These are phyloP conservation scores for Oidiodendron maius DNA, from an alignment of 495 filamentous ascomycete species.

Conservation along the genomic window DNA sequence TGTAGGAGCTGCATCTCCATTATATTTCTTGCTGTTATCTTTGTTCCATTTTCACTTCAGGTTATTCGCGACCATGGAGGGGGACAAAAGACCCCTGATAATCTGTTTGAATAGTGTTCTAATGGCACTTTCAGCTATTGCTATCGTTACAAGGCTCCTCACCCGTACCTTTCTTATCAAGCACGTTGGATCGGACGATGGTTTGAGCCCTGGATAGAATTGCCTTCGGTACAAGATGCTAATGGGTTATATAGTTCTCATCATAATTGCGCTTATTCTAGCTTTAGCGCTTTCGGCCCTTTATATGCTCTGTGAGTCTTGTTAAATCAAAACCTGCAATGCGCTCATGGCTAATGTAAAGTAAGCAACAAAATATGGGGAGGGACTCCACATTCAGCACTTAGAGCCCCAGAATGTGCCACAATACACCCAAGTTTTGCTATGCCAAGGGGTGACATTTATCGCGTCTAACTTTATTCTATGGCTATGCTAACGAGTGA, in stretches of 20 bases:
- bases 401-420: slow-evolving; percentile 4
- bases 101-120: slow-evolving; percentile 2
- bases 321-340: not conserved
- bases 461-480: not conserved
- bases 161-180: slow-evolving; percentile 3
- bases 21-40: too few species aligned
- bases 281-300: not conserved
- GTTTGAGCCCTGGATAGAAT: slow-evolving; percentile 2
- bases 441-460: not conserved
- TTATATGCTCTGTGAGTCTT: slow-evolving; percentile 2
- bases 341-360: not conserved
- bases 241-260: slow-evolving; percentile 1
- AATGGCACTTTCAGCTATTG: not conserved
- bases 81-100: not conserved
- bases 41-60: slow-evolving; percentile 1
- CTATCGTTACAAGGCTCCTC: not conserved
- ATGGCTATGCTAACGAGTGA: not conserved
- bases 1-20: too few species aligned
- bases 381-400: slow-evolving; percentile 1
- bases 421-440: not conserved
- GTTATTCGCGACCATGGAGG: slow-evolving; percentile 1
- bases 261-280: slow-evolving; percentile 2
- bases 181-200: slow-evolving; percentile 2
- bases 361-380: slow-evolving; percentile 3
- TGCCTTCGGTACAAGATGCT: not conserved